Percentiles rank a stretch among this genome's conserved stretches.
These are phyloP conservation scores for Scedosporium boydii DNA, from an alignment of 2,329 filamentous ascomycete species.

Conservation along the genomic window DNA sequence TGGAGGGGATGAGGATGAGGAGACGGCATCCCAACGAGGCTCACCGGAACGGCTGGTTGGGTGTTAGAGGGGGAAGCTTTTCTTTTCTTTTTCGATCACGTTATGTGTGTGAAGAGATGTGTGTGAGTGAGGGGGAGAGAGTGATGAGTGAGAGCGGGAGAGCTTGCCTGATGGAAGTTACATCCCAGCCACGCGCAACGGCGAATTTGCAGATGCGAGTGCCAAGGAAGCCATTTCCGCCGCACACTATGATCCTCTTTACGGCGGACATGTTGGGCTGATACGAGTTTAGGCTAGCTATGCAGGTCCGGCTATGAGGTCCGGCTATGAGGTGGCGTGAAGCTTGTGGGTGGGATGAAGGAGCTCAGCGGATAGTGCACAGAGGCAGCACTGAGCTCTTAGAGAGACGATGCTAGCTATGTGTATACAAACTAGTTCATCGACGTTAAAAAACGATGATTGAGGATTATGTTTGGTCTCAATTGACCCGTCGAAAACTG, in stretches of 20 bases:
- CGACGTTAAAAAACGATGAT: no score
- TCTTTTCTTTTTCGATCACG: no score
- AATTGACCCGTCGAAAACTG: no score
- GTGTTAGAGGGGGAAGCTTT: constrained; percentile 1
- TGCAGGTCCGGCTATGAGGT: neutral
- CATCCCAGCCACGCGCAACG: constrained; percentile 77
- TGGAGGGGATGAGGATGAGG: constrained; percentile 60
- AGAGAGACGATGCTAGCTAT: no score
- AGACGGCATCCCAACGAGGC: constrained; percentile 73
- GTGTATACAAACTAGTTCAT: no score
- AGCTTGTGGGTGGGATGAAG: no score
- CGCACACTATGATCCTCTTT: constrained; percentile 82
- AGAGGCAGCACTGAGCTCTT: no score
- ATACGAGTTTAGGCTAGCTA: neutral
- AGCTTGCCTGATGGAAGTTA: constrained; percentile 77
- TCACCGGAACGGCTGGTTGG: constrained; percentile 71
- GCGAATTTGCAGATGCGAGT: constrained; percentile 85
- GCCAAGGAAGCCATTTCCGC: constrained; percentile 88
- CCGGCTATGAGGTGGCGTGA: neutral
- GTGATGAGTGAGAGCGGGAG: constrained; percentile 2
- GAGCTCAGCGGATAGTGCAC: no score
- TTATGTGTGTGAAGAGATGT: neutral
- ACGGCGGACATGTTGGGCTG: constrained; percentile 38
- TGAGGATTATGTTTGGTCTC: no score
- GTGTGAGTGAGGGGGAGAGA: neutral